phyloP scores from a whole-genome alignment of 1,284 basidiomycete genomes.

The Pterulicium gracile region DNA sequence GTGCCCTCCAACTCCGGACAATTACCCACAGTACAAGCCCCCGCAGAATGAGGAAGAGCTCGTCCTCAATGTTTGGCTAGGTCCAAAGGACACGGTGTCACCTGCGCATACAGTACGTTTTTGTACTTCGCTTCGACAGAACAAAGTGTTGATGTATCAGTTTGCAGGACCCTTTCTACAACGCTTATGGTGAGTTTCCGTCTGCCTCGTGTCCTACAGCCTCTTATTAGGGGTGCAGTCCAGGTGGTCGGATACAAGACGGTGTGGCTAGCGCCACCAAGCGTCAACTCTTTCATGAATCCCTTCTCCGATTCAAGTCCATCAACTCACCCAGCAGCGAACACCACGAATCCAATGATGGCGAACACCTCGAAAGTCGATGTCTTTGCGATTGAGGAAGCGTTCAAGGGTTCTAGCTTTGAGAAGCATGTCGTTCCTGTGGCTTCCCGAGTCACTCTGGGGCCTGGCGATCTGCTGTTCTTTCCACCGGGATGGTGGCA shows the following conservation, averaged over 20 bases:
- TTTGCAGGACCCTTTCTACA: conserved; percentile 83
- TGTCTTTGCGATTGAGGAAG: conserved; percentile 38
- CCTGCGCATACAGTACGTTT: conserved; percentile 87
- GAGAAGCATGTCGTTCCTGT: conserved; percentile 45
- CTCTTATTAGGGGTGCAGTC: conserved; percentile 30
- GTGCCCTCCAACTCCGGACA: conserved; percentile 33
- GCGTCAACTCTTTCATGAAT: conserved; percentile 43
- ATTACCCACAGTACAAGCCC: conserved; percentile 45
- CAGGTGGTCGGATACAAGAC: conserved; percentile 86
- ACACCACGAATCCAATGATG: conserved; percentile 30
- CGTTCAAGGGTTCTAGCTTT: conserved; percentile 36
- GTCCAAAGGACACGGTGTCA: conserved; percentile 65
- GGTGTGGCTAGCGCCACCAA: conserved; percentile 86
- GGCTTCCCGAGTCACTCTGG: conserved; percentile 57
- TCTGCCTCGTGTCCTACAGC: conserved; percentile 7
- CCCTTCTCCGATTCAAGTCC: conserved; percentile 21
- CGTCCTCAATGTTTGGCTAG: conserved; percentile 84
- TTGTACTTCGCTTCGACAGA: conserved; percentile 6
- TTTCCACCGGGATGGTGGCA: conserved; percentile 94
- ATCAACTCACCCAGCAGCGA: conserved; percentile 23
- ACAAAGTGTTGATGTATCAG: conserved; percentile 8
- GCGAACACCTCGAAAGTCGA: conserved; percentile 62
- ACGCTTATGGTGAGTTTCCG: conserved; percentile 62
- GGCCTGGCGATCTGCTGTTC: conserved; percentile 77
- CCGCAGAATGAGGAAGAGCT: conserved; percentile 62